These are phyloP conservation scores for Aurantiochytrium sp. DNA, from an alignment of 108 stramenopile genomes.

Conservation along the genomic window DNA sequence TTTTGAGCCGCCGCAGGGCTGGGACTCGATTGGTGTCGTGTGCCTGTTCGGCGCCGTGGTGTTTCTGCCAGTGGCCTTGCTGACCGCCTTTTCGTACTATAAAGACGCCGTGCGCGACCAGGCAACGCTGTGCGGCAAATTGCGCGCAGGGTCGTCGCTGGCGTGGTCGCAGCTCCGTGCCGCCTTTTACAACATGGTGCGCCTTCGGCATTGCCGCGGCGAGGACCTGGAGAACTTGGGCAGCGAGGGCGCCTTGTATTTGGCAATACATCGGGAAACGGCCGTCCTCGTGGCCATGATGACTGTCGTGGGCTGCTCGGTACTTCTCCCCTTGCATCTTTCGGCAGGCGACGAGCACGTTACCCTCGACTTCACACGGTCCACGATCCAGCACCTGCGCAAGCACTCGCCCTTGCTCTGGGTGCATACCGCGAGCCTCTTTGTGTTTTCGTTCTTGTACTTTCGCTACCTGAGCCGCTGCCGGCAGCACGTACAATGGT, in stretches of 20 bases:
- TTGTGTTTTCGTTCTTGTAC: slow-evolving; percentile 5
- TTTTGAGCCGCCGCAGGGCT: background rate
- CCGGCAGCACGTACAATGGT: slow-evolving; percentile 28
- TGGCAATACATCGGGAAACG: background rate
- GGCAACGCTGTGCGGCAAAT: background rate
- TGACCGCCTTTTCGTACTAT: background rate
- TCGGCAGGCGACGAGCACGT: background rate
- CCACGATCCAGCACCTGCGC: slow-evolving; percentile 10
- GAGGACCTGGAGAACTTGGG: slow-evolving; percentile 21
- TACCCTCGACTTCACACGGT: background rate
- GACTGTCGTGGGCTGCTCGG: background rate
- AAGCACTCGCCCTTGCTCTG: slow-evolving; percentile 8
- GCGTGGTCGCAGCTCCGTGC: background rate
- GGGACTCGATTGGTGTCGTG: background rate
- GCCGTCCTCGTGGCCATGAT: background rate
- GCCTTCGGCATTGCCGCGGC: background rate
- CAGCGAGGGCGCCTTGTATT: background rate
- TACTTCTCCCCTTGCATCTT: slow-evolving; percentile 10
- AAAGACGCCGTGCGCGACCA: background rate
- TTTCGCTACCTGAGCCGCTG: background rate
- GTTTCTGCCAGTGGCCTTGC: background rate
- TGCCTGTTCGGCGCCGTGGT: background rate
- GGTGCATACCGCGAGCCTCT: background rate
- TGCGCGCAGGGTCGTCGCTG: background rate
- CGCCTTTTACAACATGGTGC: background rate